phyloP scores from a whole-genome alignment of 108 stramenopile species.

The Epipyxis sp. region DNA sequence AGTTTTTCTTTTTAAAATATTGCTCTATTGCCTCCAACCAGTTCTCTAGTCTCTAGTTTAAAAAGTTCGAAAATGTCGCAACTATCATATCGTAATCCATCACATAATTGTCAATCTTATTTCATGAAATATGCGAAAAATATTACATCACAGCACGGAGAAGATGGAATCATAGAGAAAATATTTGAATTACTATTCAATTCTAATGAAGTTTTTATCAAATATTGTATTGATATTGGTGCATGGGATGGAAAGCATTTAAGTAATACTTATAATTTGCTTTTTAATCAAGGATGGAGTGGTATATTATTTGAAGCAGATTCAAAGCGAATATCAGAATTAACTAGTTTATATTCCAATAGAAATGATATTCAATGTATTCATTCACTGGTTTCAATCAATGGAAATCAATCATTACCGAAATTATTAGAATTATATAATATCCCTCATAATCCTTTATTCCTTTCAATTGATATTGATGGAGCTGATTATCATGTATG shows the following conservation, averaged over 20 bases:
- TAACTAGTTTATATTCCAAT: slow-evolving; percentile 53
- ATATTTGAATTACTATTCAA: slow-evolving; percentile 59
- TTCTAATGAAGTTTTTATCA: background rate
- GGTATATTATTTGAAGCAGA: slow-evolving; percentile 76
- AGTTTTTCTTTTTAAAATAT: too few species aligned
- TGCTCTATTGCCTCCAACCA: too few species aligned
- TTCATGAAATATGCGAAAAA: slow-evolving; percentile 15
- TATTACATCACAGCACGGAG: slow-evolving; percentile 62
- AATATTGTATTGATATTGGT: slow-evolving; percentile 70
- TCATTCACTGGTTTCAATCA: background rate
- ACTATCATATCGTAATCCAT: too few species aligned
- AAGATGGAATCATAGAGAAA: slow-evolving; percentile 68
- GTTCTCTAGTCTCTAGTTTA: too few species aligned
- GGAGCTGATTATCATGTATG: slow-evolving; percentile 73
- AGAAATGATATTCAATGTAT: slow-evolving; percentile 32
- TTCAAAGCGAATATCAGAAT: slow-evolving; percentile 49
- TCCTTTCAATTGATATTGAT: slow-evolving; percentile 73
- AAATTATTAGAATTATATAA: slow-evolving; percentile 43
- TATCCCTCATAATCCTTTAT: slow-evolving; percentile 61
- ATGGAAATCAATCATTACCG: slow-evolving; percentile 32
- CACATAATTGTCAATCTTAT: too few species aligned
- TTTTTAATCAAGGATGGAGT: slow-evolving; percentile 52
- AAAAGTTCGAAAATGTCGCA: too few species aligned
- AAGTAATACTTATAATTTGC: slow-evolving; percentile 66
- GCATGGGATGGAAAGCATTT: slow-evolving; percentile 78